These are phyloP conservation scores for Hyphodiscus hymeniophilus DNA, from an alignment of 495 filamentous ascomycete genomes.

Conservation along the genomic window DNA sequence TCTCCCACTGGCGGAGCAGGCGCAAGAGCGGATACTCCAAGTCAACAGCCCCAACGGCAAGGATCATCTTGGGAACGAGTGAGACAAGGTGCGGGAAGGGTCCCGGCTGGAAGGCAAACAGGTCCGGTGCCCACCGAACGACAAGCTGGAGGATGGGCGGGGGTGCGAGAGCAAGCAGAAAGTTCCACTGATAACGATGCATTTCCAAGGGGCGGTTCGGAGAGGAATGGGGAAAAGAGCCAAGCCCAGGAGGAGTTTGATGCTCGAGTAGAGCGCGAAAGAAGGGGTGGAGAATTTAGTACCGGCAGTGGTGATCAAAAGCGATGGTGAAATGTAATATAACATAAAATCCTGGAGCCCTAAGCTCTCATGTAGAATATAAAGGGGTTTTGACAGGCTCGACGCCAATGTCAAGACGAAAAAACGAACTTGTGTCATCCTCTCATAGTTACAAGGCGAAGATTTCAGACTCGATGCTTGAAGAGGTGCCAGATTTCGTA, in stretches of 20 bases:
- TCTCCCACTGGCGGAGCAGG: constrained; percentile 21
- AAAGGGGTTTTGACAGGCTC: no score
- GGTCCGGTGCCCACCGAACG: neutral
- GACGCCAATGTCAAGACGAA: no score
- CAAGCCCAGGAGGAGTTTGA: constrained; percentile 48
- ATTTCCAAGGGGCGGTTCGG: constrained; percentile 7
- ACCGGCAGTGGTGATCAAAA: constrained; percentile 8
- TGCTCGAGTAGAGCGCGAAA: constrained; percentile 38
- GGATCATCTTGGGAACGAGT: constrained; percentile 21
- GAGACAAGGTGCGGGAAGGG: constrained; percentile 8
- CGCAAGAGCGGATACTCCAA: constrained; percentile 5
- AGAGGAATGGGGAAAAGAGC: constrained; percentile 10
- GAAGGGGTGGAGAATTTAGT: constrained; percentile 26
- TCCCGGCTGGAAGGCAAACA: neutral
- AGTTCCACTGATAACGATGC: constrained; percentile 30
- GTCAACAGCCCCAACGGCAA: neutral
- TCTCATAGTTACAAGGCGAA: no score
- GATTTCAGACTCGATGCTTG: no score
- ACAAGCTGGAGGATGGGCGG: constrained; percentile 5
- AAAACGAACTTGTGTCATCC: no score
- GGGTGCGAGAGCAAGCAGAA: neutral
- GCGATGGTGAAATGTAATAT: constrained; percentile 13
- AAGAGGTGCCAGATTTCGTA: no score
- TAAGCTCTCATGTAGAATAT: neutral
- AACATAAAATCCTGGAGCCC: neutral